A percentile compares a stretch with the other conserved stretches of the same genome.
Evolutionary conservation across 768 basidiomycete species (phyloP).

Genomic region (Melanogaster broomeanus): DNA sequence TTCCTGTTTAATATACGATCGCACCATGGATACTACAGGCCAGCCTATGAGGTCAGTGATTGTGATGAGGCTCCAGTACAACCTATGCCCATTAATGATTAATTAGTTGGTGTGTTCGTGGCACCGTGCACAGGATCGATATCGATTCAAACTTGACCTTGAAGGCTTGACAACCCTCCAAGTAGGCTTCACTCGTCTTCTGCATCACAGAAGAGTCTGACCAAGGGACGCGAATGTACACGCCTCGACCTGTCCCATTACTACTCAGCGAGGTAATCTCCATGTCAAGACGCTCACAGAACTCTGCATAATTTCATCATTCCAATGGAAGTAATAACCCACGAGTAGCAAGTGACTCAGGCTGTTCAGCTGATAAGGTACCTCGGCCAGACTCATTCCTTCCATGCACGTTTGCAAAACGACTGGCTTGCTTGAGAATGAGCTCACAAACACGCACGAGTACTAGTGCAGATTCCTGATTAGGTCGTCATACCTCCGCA

Average conservation of each 20-base stretch:
- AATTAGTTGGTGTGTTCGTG: no score
- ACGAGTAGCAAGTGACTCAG: no score
- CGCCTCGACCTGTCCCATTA: conserved; percentile 19
- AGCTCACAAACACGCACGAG: background rate
- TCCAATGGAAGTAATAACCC: conserved; percentile 46
- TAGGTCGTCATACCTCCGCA: conserved; percentile 38
- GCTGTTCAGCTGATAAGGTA: no score
- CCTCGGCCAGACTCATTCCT: no score
- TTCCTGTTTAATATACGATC: background rate
- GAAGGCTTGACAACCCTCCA: no score
- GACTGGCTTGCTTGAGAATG: conserved; percentile 27
- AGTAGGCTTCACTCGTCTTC: background rate
- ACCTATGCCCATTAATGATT: conserved; percentile 13
- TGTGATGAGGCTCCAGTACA: background rate
- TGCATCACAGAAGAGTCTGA: conserved; percentile 4
- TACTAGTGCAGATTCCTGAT: conserved; percentile 25
- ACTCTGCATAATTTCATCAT: conserved; percentile 49
- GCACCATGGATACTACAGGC: background rate
- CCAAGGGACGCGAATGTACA: conserved; percentile 32
- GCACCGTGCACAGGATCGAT: no score
- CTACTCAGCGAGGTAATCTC: conserved; percentile 48
- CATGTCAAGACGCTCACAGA: conserved; percentile 40
- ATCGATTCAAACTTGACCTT: conserved; percentile 38
- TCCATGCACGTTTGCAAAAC: conserved; percentile 32
- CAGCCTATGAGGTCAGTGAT: background rate